Evolutionary conservation across 164 flowering plant genomes (phyloP), one percentile per base, ranked within the genome.

Genomic region (Chloranthus sessilifolius): DNA sequence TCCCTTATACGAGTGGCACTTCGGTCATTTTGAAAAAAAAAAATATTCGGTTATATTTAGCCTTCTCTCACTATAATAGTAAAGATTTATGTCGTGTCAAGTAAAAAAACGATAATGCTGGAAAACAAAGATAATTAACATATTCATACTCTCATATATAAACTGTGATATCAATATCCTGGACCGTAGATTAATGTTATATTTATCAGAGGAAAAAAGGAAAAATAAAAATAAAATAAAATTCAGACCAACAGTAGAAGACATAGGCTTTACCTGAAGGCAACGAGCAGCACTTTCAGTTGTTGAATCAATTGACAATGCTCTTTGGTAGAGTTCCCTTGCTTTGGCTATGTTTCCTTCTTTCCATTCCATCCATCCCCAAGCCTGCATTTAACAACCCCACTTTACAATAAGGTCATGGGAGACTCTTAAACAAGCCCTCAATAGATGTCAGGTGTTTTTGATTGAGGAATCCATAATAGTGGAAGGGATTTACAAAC

Each of bases 341-440:
- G 98, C 98, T 20, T 69, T 79, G 12, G 53, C 26, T 31, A 88
- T 50, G 65, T 88, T 85, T 50, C 98, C 98, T 75, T 91, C 98
- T 66, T 83, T 92, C 96, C 98, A 92, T 59, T 92, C 98, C 95
- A 92, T 83, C 98, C 98, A 92, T 35, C 98, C 96, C 96, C 98
- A 92, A 43, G 90, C 98, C 96, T 85, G 58, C 62, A 63, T n/a
- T n/a, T n/a, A n/a, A n/a, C 27, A 60, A 17, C 12, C 33, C 6
- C 48, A 46, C 20, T 46, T 48, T 50, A 40, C 33, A 39, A 43
- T 52, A 41, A 55, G 54, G 30, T 53, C 34, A 16, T 43, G 19
- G 29, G 20, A 16, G n/a, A n/a, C n/a, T n/a, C n/a, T n/a, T n/a
- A 36, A 36, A 22, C 5, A 33, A 7, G 6, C 12, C 7, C 12